Base-by-base conservation (phyloP, 176 grass and related monocot species). In the Phoenix roebelenii region DNA sequence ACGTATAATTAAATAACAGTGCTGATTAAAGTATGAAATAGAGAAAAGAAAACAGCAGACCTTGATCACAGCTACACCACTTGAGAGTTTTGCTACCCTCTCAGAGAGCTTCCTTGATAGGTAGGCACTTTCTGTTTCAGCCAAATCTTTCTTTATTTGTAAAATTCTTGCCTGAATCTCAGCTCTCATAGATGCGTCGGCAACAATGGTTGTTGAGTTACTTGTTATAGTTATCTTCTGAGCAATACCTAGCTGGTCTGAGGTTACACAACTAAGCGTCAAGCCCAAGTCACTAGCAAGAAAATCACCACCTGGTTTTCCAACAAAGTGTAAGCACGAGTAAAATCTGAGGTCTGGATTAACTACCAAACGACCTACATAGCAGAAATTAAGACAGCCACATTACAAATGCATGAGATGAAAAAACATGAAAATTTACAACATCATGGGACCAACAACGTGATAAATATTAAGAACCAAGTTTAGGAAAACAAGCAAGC, bases 111-210 rank as follows among this genome's bases (percentile, higher is more conserved):
- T 85, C 67, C 55, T 77, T 73, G 67, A 83, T 59, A 84, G 65
- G 69, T 82, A 81, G 35, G 77, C 24, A 51, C 80, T 91, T 16
- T 75, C 77, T 66, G 78, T 65, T 52, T 88, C 79, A 65, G 71
- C 61, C 58, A 91, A 67, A 79, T 96, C 92, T 77, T 83, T 85
- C 78, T 96, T 96, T 73, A 90, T 65, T 78, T 97, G 86, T 71
- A 80, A 73, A 77, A 97, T 85, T 71, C 92, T 86, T 58, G 92
- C 92, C 68, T 91, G 77, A 61, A 97, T 97, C 76, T 97, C 92
- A 68, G 83, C 74, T 77, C 76, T 72, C 92, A 97, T 91, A 0
- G 72, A 76, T 55, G 83, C 83, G 74, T 97, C 83, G 58, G 92
- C 87, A 48, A 88, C 75, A 59, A 97, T 88, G 63, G 83, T 97